Conservation (phyloP, 2,329 filamentous ascomycete species). For the Colletotrichum orchidophilum region DNA sequence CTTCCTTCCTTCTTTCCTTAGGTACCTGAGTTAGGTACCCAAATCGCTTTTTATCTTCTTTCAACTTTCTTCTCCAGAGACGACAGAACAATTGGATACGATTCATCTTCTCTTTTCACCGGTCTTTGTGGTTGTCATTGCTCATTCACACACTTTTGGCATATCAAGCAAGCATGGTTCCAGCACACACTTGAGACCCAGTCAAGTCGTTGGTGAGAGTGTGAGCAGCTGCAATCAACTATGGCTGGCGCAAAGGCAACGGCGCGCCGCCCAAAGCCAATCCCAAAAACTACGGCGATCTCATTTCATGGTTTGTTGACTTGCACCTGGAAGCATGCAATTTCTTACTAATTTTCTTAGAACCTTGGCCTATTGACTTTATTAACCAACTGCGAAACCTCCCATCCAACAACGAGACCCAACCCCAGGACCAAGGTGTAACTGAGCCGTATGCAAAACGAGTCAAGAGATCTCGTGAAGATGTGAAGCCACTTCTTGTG, state of each 20-base stretch:
- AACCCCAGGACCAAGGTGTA: neutral
- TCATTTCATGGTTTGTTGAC: constrained; percentile 24
- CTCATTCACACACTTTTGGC: neutral
- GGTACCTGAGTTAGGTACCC: too few relatives aligned
- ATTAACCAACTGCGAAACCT: constrained; percentile 8
- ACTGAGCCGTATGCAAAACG: constrained; percentile 15
- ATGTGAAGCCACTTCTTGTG: neutral
- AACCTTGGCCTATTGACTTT: constrained; percentile 24
- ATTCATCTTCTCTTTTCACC: too few relatives aligned
- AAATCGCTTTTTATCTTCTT: neutral
- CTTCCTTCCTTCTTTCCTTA: constrained; percentile 1
- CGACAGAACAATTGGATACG: neutral
- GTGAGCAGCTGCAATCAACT: neutral
- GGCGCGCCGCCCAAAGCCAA: constrained; percentile 12
- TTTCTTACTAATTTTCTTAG: neutral
- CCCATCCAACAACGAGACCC: neutral
- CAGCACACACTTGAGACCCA: neutral
- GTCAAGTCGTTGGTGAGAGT: neutral
- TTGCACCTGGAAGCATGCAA: neutral
- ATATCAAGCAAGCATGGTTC: neutral
- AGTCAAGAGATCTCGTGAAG: constrained; percentile 6
- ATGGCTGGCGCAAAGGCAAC: constrained; percentile 24
- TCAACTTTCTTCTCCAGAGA: neutral
- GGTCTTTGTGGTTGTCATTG: neutral
- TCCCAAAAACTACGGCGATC: neutral